Conservation (phyloP, 192 early-diverging fungal species). For the Paraglomus brasilianum region DNA sequence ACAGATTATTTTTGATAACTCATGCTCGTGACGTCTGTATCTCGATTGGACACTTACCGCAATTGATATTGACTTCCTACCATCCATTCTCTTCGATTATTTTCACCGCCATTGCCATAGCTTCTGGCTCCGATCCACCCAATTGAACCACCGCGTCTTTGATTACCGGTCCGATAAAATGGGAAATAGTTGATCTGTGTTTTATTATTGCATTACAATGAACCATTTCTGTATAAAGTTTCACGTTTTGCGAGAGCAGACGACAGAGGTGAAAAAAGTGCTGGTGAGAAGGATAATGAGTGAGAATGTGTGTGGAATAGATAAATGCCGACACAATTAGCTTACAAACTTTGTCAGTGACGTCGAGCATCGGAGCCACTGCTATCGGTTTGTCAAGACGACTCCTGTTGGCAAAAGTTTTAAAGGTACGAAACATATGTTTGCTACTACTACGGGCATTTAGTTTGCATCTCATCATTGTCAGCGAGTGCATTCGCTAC, state of each 20-base stretch:
- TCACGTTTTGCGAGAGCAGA: conserved; percentile 65
- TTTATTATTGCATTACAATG: conserved; percentile 57
- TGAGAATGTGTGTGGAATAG: neutral
- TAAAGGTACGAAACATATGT: no score
- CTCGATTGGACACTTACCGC: conserved; percentile 6
- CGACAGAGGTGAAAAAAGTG: conserved; percentile 63
- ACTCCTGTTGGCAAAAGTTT: no score
- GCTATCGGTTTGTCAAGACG: conserved; percentile 28
- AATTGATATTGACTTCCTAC: conserved; percentile 66
- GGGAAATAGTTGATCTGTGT: conserved; percentile 40
- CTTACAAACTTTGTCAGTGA: conserved; percentile 65
- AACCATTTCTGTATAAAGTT: conserved; percentile 74
- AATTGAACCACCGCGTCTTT: conserved; percentile 57
- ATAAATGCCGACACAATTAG: neutral
- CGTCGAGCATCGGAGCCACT: conserved; percentile 78
- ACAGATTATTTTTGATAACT: neutral
- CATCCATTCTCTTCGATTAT: conserved; percentile 57
- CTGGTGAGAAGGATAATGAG: conserved; percentile 15
- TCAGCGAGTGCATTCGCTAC: no score
- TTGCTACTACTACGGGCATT: no score
- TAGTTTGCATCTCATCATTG: no score
- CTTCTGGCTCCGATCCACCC: conserved; percentile 49
- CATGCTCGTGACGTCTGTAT: neutral
- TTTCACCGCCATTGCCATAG: conserved; percentile 51
- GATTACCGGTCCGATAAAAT: conserved; percentile 49